phyloP scores from a whole-genome alignment of 305 asterid species.

The Fraxinus xanthoxyloides region DNA sequence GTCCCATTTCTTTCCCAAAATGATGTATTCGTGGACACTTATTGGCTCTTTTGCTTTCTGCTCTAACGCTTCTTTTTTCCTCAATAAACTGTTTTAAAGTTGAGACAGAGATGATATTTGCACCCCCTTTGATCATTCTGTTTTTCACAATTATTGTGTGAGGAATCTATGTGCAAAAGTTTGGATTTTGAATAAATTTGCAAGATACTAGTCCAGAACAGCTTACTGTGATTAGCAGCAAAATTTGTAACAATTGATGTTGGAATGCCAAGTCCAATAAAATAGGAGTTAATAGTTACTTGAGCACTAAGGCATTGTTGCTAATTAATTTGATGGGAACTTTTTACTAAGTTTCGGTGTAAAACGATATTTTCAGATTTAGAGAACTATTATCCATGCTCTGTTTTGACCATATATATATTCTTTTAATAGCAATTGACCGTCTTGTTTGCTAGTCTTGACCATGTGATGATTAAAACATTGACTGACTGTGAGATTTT shows the following conservation, averaged over 20 bases:
- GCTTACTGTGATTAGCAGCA: slow-evolving; percentile 8
- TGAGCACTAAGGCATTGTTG: not conserved
- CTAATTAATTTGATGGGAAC: not conserved
- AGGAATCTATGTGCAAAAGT: not conserved
- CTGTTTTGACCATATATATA: not conserved
- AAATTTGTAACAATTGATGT: not conserved
- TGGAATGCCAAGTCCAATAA: not conserved
- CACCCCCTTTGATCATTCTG: not conserved
- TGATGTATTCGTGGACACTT: slow-evolving; percentile 7
- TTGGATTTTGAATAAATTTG: slow-evolving; percentile 14
- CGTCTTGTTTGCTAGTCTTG: not conserved
- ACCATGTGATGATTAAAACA: not conserved
- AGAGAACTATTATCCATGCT: slow-evolving; percentile 1
- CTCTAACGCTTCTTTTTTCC: not conserved
- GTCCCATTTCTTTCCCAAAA: slow-evolving; percentile 16
- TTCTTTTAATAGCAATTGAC: not conserved
- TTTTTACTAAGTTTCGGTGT: not conserved
- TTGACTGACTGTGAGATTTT: not conserved
- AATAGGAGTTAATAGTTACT: not conserved
- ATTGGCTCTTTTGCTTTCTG: slow-evolving; percentile 9
- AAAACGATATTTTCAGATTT: not conserved
- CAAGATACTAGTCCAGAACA: not conserved
- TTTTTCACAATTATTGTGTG: not conserved
- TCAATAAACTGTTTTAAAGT: not conserved
- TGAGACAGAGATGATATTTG: slow-evolving; percentile 13